These are phyloP conservation scores for Pyrenophora seminiperda DNA, from an alignment of 2,329 filamentous ascomycete genomes.

Conservation along the genomic window DNA sequence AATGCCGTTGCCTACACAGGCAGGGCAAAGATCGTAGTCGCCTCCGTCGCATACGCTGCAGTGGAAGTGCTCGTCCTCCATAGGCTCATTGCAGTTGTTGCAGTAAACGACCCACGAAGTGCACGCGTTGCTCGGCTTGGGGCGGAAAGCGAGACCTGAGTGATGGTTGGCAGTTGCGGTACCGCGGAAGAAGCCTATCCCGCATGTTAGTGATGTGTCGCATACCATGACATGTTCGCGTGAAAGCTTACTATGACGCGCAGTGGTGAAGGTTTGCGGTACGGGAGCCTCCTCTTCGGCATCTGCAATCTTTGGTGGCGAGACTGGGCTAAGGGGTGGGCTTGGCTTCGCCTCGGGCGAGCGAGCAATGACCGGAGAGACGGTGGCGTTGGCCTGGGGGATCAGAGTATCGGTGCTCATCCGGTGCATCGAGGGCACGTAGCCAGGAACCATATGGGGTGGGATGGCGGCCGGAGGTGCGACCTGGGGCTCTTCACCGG, in stretches of 20 bases:
- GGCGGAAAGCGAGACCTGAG: conserved; percentile 47
- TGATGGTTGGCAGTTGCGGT: conserved; percentile 36
- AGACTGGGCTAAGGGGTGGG: conserved; percentile 31
- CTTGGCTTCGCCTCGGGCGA: conserved; percentile 28
- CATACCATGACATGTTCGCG: not conserved
- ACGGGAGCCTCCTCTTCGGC: conserved; percentile 48
- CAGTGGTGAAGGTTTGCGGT: conserved; percentile 48
- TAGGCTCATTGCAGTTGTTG: conserved; percentile 82
- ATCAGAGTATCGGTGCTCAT: conserved; percentile 37
- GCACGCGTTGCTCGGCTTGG: conserved; percentile 45
- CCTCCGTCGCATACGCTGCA: conserved; percentile 92
- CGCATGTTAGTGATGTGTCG: conserved; percentile 14
- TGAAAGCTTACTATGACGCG: conserved; percentile 37
- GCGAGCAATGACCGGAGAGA: conserved; percentile 37
- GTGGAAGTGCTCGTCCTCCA: conserved; percentile 86
- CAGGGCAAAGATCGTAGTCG: conserved; percentile 89
- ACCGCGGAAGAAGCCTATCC: conserved; percentile 38
- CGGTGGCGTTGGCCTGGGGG: conserved; percentile 26
- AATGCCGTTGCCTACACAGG: conserved; percentile 75
- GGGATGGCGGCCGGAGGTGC: conserved; percentile 21
- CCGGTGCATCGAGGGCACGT: conserved; percentile 30
- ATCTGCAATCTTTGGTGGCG: conserved; percentile 26
- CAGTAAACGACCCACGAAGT: conserved; percentile 83
- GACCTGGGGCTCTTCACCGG: conserved; percentile 55
- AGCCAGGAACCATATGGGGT: conserved; percentile 15